Evolutionary conservation across 768 basidiomycete species (phyloP).

Genomic region (Roridomyces roridus): DNA sequence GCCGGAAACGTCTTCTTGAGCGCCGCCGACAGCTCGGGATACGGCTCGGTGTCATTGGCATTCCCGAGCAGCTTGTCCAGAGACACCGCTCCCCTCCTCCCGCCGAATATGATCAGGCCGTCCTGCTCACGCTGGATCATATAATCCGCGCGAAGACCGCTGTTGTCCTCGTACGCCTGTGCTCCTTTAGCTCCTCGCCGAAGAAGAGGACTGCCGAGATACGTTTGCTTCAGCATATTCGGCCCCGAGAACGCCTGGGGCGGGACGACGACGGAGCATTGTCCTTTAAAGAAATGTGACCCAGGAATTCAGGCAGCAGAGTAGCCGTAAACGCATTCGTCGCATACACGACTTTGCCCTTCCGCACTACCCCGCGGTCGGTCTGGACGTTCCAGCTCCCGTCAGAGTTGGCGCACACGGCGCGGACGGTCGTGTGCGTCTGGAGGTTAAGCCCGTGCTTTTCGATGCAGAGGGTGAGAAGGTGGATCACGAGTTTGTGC

Average conservation of each 20-base stretch:
- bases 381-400: constrained; percentile 35
- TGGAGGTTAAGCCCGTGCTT: constrained; percentile 36
- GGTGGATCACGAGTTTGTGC: constrained; percentile 27
- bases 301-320: constrained; percentile 37
- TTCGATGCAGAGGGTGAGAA: constrained; percentile 27
- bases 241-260: constrained; percentile 26
- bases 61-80: constrained; percentile 22
- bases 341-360: constrained; percentile 46
- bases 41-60: constrained; percentile 25
- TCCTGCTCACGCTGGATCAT: constrained; percentile 32
- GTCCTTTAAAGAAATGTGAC: constrained; percentile 26
- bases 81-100: constrained; percentile 21
- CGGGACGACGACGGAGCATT: constrained; percentile 31
- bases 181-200: not conserved
- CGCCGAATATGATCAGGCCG: constrained; percentile 32
- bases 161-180: constrained; percentile 10
- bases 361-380: constrained; percentile 37
- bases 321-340: constrained; percentile 53
- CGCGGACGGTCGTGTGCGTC: constrained; percentile 30
- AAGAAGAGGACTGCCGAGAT: constrained; percentile 1
- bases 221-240: constrained; percentile 27
- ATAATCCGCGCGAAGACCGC: constrained; percentile 15
- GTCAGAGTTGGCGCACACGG: not conserved
- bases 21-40: constrained; percentile 30
- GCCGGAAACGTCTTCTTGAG: constrained; percentile 26